These are phyloP conservation scores for Dendrocalamus latiflorus DNA, from an alignment of 202 grass and related monocot genomes.

Conservation along the genomic window DNA sequence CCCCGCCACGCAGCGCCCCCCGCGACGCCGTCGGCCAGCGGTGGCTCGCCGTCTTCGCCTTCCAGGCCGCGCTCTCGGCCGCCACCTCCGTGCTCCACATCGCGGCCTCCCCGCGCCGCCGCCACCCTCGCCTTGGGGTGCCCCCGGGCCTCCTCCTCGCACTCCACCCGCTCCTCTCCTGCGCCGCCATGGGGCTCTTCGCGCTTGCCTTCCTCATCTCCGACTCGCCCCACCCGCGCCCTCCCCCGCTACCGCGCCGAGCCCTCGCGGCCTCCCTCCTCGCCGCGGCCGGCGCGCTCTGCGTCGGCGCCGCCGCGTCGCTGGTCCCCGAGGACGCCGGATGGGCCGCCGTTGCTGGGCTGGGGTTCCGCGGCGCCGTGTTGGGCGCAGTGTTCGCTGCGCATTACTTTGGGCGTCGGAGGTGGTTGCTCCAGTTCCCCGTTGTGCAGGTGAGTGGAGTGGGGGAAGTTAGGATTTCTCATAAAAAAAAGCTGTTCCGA, in stretches of 20 bases:
- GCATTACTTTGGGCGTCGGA: conserved; percentile 66
- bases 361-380: too few relatives aligned
- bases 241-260: conserved; percentile 9
- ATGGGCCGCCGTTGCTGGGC: too few relatives aligned
- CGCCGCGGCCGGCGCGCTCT: conserved; percentile 35
- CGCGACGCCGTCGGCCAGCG: conserved; percentile 62
- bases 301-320: too few relatives aligned
- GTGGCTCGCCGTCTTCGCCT: conserved; percentile 50
- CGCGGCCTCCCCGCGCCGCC: conserved; percentile 7
- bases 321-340: too few relatives aligned
- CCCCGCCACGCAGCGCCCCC: conserved; percentile 27
- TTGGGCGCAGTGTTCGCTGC: too few relatives aligned
- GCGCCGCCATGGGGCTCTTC: conserved; percentile 42
- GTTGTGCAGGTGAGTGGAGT: too few relatives aligned
- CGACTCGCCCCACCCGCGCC: conserved; percentile 33
- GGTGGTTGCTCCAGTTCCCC: too few relatives aligned
- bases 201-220: conserved; percentile 50
- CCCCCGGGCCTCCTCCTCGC: conserved; percentile 46
- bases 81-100: conserved; percentile 23
- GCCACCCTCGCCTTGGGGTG: conserved; percentile 33
- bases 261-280: conserved; percentile 38
- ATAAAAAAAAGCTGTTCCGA: too few relatives aligned
- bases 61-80: conserved; percentile 34
- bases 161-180: conserved; percentile 56
- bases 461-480: too few relatives aligned